Conservation (phyloP, 225 moss, liverwort and hornwort genomes). For the Bryum argenteum region DNA sequence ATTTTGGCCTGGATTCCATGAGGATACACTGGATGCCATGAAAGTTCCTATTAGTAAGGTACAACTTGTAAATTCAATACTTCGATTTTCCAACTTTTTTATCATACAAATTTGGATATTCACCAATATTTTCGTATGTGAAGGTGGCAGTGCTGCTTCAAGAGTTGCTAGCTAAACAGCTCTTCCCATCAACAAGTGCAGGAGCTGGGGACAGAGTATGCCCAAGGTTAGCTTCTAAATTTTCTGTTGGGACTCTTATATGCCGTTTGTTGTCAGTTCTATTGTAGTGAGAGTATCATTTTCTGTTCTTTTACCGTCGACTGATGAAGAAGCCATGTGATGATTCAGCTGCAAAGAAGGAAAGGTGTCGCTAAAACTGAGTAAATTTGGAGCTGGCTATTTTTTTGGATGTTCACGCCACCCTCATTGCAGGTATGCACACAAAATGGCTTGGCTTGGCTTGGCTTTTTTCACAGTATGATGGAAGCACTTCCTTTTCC, state of each 20-base stretch:
- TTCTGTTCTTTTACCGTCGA: slow-evolving; percentile 1
- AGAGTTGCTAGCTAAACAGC: slow-evolving; percentile 67
- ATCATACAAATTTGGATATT: slow-evolving; percentile 13
- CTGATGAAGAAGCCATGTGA: slow-evolving; percentile 18
- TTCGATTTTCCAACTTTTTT: slow-evolving; percentile 13
- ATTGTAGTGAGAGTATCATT: neutral
- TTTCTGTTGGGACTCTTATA: neutral
- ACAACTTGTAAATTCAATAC: slow-evolving; percentile 3
- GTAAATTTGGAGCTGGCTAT: slow-evolving; percentile 90
- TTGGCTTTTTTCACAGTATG: neutral
- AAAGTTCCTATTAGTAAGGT: slow-evolving; percentile 89
- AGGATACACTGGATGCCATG: slow-evolving; percentile 60
- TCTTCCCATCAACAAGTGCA: slow-evolving; percentile 64
- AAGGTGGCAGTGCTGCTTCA: slow-evolving; percentile 88
- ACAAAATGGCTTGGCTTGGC: too few species aligned
- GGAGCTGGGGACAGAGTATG: slow-evolving; percentile 57
- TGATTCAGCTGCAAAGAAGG: slow-evolving; percentile 82
- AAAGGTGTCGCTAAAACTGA: slow-evolving; percentile 80
- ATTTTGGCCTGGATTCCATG: slow-evolving; percentile 96
- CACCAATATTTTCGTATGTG: slow-evolving; percentile 32
- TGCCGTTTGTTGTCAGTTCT: neutral
- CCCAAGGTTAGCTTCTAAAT: slow-evolving; percentile 61
- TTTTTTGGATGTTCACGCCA: slow-evolving; percentile 90
- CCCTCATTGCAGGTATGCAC: slow-evolving; percentile 84
- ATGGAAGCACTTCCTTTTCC: neutral